Evolutionary conservation across 2,329 filamentous ascomycete species (phyloP), one percentile per base, ranked within the genome.

Genomic region (Colletotrichum lindemuthianum): DNA sequence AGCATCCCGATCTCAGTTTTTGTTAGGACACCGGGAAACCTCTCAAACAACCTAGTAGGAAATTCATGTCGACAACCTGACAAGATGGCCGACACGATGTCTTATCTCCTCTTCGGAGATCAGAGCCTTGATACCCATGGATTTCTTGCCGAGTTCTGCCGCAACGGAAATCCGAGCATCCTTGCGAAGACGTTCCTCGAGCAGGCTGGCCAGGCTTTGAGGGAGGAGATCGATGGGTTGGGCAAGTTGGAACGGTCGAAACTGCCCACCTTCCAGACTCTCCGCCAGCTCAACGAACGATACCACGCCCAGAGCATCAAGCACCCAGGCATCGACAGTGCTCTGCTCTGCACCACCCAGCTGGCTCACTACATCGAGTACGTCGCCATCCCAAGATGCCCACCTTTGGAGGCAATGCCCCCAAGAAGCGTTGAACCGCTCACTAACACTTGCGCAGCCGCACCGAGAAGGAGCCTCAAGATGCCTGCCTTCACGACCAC

Each of bases 281-380:
- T 91, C 59, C 84, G 84, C 73, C 87, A 91, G 68, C 79, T 92
- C 68, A 86, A 90, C 71, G 87, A 90, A 73, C 81, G 80, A 69
- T 91, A 91, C 74, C 85, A 87, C 68, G 78, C 81, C 45, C 85
- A 86, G 71, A 79, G 75, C 34, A 68, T 79, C 67, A 90, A 87
- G 75, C 83, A 87, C 66, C 81, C 88, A 2, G 87, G 87, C 52
- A 74, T 92, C 48, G 89, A 91, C 72, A 88, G 87, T 69, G 87
- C 85, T 13, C 77, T 91, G 68, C 79, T 91, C 41, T 89, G 87
- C 61, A 83, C 89, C 67, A 81, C 88, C 56, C 89, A 92, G 74
- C 74, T 91, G 58, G 86, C 85, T 51, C 88, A 91, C 73, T 91
- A 89, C 75, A 89, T 92, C 67, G 87, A 90, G 84, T 90, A 79